A percentile compares a stretch with the other conserved stretches of the same genome.
phyloP scores from a whole-genome alignment of 345 rosid genomes.

The Eucalyptus marginata region DNA sequence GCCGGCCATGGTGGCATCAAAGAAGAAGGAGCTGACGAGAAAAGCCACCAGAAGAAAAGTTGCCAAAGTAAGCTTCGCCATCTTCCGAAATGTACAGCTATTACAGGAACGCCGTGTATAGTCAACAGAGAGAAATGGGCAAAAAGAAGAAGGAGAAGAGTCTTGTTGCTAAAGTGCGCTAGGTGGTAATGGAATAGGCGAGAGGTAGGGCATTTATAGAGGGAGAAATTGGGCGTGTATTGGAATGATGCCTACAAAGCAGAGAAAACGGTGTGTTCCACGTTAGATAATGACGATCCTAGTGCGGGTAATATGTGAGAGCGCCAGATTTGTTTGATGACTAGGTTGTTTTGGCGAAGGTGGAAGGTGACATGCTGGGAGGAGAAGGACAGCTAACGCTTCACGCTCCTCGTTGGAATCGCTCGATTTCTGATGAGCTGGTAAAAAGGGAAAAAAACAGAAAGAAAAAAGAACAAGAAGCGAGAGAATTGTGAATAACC shows the following conservation, averaged over 20 bases:
- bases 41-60: background rate
- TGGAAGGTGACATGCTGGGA: background rate
- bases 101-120: background rate
- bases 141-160: background rate
- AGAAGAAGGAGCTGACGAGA: background rate
- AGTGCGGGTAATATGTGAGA: background rate
- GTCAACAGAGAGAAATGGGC: background rate
- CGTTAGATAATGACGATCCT: background rate
- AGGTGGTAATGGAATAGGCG: background rate
- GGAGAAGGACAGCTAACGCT: background rate
- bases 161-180: background rate
- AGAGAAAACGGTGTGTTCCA: background rate
- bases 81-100: background rate
- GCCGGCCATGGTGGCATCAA: background rate
- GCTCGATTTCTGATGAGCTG: background rate
- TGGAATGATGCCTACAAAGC: background rate
- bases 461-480: too few relatives aligned
- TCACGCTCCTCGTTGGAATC: background rate
- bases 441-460: background rate
- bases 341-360: background rate
- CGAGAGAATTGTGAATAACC: background rate
- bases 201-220: background rate
- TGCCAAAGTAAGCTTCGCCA: background rate
- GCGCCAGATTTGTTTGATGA: background rate
- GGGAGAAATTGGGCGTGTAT: background rate